phyloP scores from a whole-genome alignment of 768 basidiomycete species.

The Tricholoma bakamatsutake region DNA sequence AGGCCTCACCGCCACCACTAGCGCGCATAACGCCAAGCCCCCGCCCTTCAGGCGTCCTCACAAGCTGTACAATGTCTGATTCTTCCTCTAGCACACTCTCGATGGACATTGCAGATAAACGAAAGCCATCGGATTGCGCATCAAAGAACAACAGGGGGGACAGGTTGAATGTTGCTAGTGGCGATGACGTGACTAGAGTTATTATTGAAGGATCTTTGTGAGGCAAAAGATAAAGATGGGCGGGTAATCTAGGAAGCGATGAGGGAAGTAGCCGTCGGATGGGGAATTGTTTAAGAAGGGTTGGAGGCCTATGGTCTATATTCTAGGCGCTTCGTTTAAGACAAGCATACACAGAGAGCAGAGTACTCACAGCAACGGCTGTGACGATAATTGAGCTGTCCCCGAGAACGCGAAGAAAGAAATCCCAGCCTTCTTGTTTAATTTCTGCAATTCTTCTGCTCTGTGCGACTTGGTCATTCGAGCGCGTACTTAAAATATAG shows the following conservation, averaged over 20 bases:
- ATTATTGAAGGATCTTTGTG: constrained; percentile 35
- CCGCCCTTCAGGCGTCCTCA: constrained; percentile 74
- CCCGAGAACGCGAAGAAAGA: constrained; percentile 65
- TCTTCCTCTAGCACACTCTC: constrained; percentile 41
- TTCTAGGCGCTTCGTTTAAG: constrained; percentile 44
- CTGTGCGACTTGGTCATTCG: constrained; percentile 38
- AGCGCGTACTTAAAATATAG: constrained; percentile 29
- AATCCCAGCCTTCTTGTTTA: constrained; percentile 67
- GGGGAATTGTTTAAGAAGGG: constrained; percentile 68
- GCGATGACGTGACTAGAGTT: constrained; percentile 61
- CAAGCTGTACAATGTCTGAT: constrained; percentile 51
- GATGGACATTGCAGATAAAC: constrained; percentile 33
- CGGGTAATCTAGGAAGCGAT: constrained; percentile 41
- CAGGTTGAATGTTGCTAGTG: constrained; percentile 56
- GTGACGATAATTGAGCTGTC: constrained; percentile 73
- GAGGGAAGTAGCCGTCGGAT: constrained; percentile 57
- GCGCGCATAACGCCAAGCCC: constrained; percentile 64
- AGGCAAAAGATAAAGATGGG: constrained; percentile 49
- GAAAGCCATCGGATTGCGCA: constrained; percentile 47
- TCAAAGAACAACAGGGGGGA: constrained; percentile 59
- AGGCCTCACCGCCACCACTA: constrained; percentile 56
- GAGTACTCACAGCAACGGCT: constrained; percentile 59
- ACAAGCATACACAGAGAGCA: neutral
- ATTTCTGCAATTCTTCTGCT: constrained; percentile 53
- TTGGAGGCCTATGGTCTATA: constrained; percentile 84